Evolutionary conservation across 2,329 filamentous ascomycete genomes (phyloP), one percentile per base, ranked within the genome.

Genomic region (Rutstroemia sp.): DNA sequence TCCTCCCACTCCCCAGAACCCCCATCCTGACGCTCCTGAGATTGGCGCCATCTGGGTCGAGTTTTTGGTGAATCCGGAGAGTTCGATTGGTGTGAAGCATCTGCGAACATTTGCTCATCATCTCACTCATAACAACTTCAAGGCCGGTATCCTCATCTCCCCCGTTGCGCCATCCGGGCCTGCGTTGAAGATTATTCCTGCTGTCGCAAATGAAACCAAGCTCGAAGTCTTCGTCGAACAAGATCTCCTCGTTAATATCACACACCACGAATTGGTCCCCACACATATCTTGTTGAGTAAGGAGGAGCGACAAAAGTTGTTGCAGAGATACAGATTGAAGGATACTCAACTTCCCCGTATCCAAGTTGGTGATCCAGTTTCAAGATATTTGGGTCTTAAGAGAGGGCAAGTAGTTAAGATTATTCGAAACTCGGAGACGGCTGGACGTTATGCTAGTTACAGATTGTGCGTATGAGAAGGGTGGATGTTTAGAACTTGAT

Each of bases 391-490:
- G 55, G 94, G 94, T 12, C 76, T 99, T 70, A 87, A 88, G 76
- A 82, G 92, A 69, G 91, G 92, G 3, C 89, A 96, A 73, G 92
- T 99, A 3, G 94, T 99, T 68, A 99, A 99, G 82, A 99, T 99
- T 67, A 96, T 99, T 67, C 81, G 94, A 63, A 92, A 87, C 72
- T 92, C 87, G 69, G 94, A 97, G 78, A 99, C 94, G 56, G 94
- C 94, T 14, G 94, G 94, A 60, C 81, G 94, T 53, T 99, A 99
- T 74, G 94, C 94, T 49, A 96, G 90, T 81, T 99, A 99, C 74
- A 79, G 92, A 66, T 69, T 86, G 55, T 85, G 82, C 63, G 82
- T 86, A 64, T 86, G 72, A 45, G 12, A n/a, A 48, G 30, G 40
- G 10, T 36, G 21, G 30, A 42, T 48, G 39, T n/a, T 48, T 48